These are phyloP conservation scores for Ascochyta pisi DNA, from an alignment of 2,329 filamentous ascomycete species.

Conservation along the genomic window DNA sequence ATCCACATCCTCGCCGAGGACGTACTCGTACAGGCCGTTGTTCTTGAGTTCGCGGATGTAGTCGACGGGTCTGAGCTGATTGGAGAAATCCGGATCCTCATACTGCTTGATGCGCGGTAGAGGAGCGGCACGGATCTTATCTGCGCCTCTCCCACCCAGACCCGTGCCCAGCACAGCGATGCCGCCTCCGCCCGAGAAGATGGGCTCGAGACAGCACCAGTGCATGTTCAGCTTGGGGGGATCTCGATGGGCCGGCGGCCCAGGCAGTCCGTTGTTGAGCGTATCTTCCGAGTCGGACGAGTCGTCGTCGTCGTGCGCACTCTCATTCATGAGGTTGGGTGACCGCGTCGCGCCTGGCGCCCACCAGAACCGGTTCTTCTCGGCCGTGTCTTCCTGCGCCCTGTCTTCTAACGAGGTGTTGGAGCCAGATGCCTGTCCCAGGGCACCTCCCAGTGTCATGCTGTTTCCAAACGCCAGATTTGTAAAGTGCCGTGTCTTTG, in stretches of 20 bases:
- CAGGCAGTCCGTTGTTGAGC: conserved; percentile 46
- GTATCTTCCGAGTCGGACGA: conserved; percentile 49
- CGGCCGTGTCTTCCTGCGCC: conserved; percentile 27
- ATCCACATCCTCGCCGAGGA: conserved; percentile 51
- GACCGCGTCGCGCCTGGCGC: conserved; percentile 62
- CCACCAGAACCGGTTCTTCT: conserved; percentile 62
- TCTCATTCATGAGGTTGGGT: conserved; percentile 66
- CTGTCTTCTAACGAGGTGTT: conserved; percentile 33
- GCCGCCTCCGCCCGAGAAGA: conserved; percentile 65
- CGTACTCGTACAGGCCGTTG: conserved; percentile 51
- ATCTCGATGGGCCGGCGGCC: conserved; percentile 41
- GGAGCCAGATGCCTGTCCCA: conserved; percentile 41
- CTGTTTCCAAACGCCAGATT: conserved; percentile 45
- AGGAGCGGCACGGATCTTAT: conserved; percentile 63
- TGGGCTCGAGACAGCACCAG: conserved; percentile 67
- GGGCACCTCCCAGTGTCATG: conserved; percentile 32
- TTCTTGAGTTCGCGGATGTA: conserved; percentile 51
- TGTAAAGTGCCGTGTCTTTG: conserved; percentile 48
- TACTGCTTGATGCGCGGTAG: conserved; percentile 62
- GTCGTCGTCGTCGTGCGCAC: conserved; percentile 47
- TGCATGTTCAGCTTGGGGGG: conserved; percentile 62
- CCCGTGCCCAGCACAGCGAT: conserved; percentile 62
- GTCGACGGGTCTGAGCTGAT: conserved; percentile 57
- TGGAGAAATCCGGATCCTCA: conserved; percentile 62
- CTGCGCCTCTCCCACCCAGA: conserved; percentile 58